phyloP scores from a whole-genome alignment of 768 basidiomycete genomes.

The Boletus barrowsii region DNA sequence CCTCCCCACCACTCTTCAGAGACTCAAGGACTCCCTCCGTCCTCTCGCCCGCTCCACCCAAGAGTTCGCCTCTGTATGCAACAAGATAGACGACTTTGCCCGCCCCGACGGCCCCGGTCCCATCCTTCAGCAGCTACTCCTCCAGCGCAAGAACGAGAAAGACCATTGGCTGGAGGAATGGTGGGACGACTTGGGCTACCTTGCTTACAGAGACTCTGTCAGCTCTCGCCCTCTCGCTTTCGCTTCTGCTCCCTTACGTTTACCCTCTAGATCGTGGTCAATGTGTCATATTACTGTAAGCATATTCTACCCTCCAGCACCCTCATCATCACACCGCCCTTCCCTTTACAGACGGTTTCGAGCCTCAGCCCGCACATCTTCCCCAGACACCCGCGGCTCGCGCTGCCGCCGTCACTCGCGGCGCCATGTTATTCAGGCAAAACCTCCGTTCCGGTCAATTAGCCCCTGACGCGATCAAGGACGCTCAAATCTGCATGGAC shows the following conservation, averaged over 20 bases:
- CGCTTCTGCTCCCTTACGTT: neutral
- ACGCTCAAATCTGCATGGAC: constrained; percentile 80
- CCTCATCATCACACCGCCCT: constrained; percentile 7
- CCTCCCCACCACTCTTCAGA: constrained; percentile 60
- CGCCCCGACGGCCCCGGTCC: constrained; percentile 38
- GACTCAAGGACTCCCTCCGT: constrained; percentile 65
- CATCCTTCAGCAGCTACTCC: constrained; percentile 63
- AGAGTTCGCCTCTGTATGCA: constrained; percentile 52
- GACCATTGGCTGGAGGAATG: constrained; percentile 89
- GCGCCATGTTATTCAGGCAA: constrained; percentile 71
- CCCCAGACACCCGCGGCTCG: constrained; percentile 56
- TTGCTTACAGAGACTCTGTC: constrained; percentile 84
- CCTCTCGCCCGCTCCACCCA: constrained; percentile 67
- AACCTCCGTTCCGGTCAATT: constrained; percentile 64
- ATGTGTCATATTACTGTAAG: constrained; percentile 93
- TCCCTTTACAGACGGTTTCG: constrained; percentile 66
- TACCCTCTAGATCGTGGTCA: constrained; percentile 65
- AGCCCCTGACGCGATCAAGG: constrained; percentile 62
- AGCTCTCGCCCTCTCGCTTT: constrained; percentile 19
- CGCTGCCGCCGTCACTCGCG: constrained; percentile 69
- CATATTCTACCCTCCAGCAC: neutral
- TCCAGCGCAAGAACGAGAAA: constrained; percentile 49
- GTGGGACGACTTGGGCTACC: constrained; percentile 88
- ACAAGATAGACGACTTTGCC: constrained; percentile 69
- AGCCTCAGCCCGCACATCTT: constrained; percentile 59